Percentiles rank a stretch among this genome's conserved stretches.
phyloP scores from a whole-genome alignment of 306 rosid genomes.

The Fragaria iinumae region DNA sequence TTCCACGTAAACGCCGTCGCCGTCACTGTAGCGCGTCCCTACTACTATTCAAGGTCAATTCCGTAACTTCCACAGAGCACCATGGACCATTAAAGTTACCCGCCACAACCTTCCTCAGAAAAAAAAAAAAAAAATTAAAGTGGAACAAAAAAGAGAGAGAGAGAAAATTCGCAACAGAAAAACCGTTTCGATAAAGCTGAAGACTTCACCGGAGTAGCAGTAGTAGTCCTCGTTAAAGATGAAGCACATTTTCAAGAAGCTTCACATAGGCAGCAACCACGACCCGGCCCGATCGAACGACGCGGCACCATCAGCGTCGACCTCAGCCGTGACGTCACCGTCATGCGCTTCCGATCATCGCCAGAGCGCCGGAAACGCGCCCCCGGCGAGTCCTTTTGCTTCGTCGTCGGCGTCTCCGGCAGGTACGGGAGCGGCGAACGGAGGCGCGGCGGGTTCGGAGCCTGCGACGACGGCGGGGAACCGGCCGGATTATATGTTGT shows the following conservation, averaged over 20 bases:
- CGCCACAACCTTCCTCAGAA: constrained; percentile 41
- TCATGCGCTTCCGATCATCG: constrained; percentile 56
- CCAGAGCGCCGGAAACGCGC: constrained; percentile 37
- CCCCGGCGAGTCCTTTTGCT: constrained; percentile 43
- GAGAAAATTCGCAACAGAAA: background rate
- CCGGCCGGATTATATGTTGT: constrained; percentile 68
- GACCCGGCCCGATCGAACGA: constrained; percentile 78
- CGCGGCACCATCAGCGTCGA: background rate
- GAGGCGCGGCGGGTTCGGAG: background rate
- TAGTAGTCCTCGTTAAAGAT: constrained; percentile 29
- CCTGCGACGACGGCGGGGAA: constrained; percentile 33
- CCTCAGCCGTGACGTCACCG: constrained; percentile 19
- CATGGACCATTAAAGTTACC: constrained; percentile 8
- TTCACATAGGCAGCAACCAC: constrained; percentile 80
- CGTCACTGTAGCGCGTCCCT: constrained; percentile 16
- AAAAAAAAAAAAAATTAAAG: background rate
- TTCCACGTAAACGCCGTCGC: constrained; percentile 32
- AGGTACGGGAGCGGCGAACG: constrained; percentile 3
- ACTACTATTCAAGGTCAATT: constrained; percentile 17
- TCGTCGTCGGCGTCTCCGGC: constrained; percentile 37
- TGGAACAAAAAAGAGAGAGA: background rate
- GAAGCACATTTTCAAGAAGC: constrained; percentile 99
- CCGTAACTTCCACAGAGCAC: constrained; percentile 16
- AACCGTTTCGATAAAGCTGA: background rate
- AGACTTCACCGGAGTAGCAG: background rate